Base-by-base conservation (phyloP, 2,329 filamentous ascomycete genomes). In the Aureobasidium namibiae region DNA sequence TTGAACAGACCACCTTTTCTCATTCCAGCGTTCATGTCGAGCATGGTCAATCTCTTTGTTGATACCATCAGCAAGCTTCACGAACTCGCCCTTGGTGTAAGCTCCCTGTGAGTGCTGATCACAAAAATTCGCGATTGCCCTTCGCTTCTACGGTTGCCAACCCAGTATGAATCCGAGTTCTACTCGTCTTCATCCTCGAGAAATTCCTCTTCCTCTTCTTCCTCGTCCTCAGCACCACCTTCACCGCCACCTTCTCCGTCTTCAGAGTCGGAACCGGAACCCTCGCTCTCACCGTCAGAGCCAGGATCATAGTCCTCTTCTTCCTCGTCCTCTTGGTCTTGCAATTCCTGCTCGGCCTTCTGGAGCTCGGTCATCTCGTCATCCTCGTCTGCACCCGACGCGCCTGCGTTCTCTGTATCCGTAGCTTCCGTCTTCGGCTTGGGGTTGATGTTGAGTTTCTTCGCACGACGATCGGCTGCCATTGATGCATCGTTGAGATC, bases 401-500 rank as follows among this genome's bases (percentile, higher is more conserved):
- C 65, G 11, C 54, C 68, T 10, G 63, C 63, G 10, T 60, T 63
- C 38, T 67, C 69, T 13, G 52, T 69, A 16, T 60, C 53, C 1
- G 62, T 69, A 16, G 63, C 66, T 18, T 68, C 72, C 56, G 63
- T 66, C 39, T 65, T 66, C 3, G 63, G 62, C 59, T 73, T 72
- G 2, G 60, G 56, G 58, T 80, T 80, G 39, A 76, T 74, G 65
- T 84, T 84, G 54, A 82, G 77, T 62, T 77, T 80, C 73, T 84
- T 85, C 6, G 84, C 84, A 26, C 81, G 75, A 38, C 84, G 72
- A 33, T 78, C 76, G 26, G 81, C 82, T 1, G 84, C 84, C 71
- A 87, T 75, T 66, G 81, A 84, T 2, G 83, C 81, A 66, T 87
- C 84, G 58, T 86, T 82, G 33, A 87, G 71, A 6, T 77, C 75